Base-by-base conservation (phyloP, 495 filamentous ascomycete genomes). In the Trypethelium eluteriae region DNA sequence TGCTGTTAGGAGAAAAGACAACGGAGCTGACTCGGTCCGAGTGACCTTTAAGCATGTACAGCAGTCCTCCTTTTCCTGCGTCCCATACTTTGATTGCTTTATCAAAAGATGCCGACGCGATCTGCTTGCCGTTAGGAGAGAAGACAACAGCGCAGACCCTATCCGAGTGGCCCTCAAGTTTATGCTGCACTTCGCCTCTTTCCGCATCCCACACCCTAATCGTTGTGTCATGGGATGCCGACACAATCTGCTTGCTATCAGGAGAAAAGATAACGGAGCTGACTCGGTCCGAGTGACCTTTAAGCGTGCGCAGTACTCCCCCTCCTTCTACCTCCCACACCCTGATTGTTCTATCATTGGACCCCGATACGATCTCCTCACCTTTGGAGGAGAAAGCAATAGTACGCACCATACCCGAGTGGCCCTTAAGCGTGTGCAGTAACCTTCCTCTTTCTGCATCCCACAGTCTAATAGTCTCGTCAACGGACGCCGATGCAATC, bases 391-490 rank as follows among this genome's bases (percentile, higher is more conserved):
- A 65, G 62, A 68, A 68, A 25, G 47, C 62, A 2, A 71, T 53
- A 3, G 64, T 12, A 32, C 47, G 9, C 18, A 65, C 70, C 66
- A 18, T 47, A 62, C 44, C 44, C 38, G 16, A 9, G 65, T 65
- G 41, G 25, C 65, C 3, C 39, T 67, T 46, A 2, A 71, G 53
- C 49, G 64, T 70, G 47, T 63, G 46, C 39, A 38, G 68, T 0
- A 18, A 63, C 2, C 2, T 41, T 5, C 69, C 70, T 5, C 32
- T 57, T 1, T 11, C 44, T n/a, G 66, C 7, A 62, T 73, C 71
- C 72, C 72, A 74, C 9, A 74, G 59, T 62, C 46, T 66, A n/a
- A 73, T 47, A 3, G 65, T 73, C 12, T 38, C 35, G 59, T 73
- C 71, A 7, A 18, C n/a, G 10, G 71, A 70, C 18, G 49, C 71